A percentile compares a stretch with the other conserved stretches of the same genome.
Conservation (phyloP, 768 basidiomycete genomes). For the Lactarius sanguifluus region DNA sequence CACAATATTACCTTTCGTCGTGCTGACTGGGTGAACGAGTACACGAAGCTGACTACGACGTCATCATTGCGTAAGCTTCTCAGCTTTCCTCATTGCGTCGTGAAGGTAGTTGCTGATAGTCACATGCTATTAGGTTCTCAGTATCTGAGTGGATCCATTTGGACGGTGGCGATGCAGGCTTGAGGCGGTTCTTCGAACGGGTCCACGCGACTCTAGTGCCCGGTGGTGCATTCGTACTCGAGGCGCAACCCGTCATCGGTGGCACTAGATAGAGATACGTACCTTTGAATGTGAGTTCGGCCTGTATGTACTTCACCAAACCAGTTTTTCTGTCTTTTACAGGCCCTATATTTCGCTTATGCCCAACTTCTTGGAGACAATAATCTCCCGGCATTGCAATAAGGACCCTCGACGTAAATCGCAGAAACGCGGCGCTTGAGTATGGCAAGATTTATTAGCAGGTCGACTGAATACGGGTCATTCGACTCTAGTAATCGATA, state of each 20-base stretch:
- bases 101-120: background rate
- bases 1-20: constrained; percentile 74
- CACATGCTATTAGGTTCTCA: constrained; percentile 58
- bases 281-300: too few species aligned
- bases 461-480: too few species aligned
- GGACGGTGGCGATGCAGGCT: constrained; percentile 70
- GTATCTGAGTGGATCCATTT: constrained; percentile 93
- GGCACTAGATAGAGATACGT: too few species aligned
- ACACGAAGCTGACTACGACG: constrained; percentile 54
- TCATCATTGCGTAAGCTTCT: constrained; percentile 70
- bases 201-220: constrained; percentile 57
- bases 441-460: too few species aligned
- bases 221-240: constrained; percentile 71
- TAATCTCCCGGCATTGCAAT: background rate
- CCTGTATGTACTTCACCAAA: background rate
- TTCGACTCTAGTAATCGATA: too few species aligned
- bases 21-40: constrained; percentile 62
- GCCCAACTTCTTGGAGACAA: too few species aligned
- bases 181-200: constrained; percentile 66
- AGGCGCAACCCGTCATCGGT: constrained; percentile 57
- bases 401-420: background rate
- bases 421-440: background rate
- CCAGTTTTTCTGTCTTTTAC: too few species aligned
- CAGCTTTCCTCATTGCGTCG: background rate
- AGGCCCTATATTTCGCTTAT: background rate